phyloP scores from a whole-genome alignment of 768 basidiomycete genomes.

The Boletus rubroflammeus region DNA sequence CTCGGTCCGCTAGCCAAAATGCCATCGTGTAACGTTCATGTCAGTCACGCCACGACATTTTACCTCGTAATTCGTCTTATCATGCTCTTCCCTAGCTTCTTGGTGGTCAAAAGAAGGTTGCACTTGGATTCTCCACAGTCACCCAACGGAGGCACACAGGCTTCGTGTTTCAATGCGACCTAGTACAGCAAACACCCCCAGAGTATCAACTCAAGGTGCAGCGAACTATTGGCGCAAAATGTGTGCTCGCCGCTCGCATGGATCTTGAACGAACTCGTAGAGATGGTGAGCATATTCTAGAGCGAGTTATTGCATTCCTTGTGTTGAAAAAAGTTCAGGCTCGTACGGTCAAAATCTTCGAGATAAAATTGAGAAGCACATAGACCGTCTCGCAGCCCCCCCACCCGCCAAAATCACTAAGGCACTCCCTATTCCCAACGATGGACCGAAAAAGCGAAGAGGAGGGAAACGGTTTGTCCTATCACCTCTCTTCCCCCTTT shows the following conservation, averaged over 20 bases:
- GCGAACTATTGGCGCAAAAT: constrained; percentile 90
- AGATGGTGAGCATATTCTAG: constrained; percentile 55
- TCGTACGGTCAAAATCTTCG: constrained; percentile 77
- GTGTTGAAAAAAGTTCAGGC: constrained; percentile 37
- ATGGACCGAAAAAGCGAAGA: constrained; percentile 91
- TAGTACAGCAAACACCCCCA: constrained; percentile 79
- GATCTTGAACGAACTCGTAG: constrained; percentile 82
- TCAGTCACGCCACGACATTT: constrained; percentile 37
- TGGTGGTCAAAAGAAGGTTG: constrained; percentile 90
- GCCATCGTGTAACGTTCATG: constrained; percentile 94
- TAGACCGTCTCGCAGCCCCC: constrained; percentile 89
- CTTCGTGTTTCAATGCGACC: constrained; percentile 92
- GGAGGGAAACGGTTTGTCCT: constrained; percentile 83
- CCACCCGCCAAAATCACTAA: constrained; percentile 92
- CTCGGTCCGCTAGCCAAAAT: constrained; percentile 87
- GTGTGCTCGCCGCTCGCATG: constrained; percentile 85
- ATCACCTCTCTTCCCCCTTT: background rate
- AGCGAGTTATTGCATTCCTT: background rate
- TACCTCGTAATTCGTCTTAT: background rate
- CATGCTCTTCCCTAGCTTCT: constrained; percentile 60
- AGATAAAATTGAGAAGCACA: constrained; percentile 89
- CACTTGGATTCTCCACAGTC: constrained; percentile 85
- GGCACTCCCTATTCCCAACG: constrained; percentile 90
- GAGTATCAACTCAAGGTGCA: constrained; percentile 93
- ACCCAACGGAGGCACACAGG: constrained; percentile 92